A percentile compares a stretch with the other conserved stretches of the same genome.
phyloP scores from a whole-genome alignment of 805 yeast species.

The Saccharomycopsis babjevae region DNA sequence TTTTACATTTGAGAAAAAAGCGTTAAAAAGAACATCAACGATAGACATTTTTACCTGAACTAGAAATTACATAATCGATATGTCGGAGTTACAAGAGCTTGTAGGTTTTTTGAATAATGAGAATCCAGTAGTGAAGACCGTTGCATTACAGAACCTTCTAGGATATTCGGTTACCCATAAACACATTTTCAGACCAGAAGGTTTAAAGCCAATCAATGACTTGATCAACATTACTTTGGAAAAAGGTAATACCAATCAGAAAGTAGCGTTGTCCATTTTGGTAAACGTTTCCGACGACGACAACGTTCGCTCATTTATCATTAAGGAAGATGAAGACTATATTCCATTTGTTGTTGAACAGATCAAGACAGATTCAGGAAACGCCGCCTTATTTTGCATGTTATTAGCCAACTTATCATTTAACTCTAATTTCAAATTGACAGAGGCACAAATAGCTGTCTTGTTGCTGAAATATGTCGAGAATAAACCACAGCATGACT shows the following conservation, averaged over 20 bases:
- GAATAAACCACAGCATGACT: conserved; percentile 66
- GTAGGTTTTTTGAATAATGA: conserved; percentile 20
- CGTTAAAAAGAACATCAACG: neutral
- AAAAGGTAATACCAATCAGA: conserved; percentile 24
- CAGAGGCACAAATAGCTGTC: conserved; percentile 57
- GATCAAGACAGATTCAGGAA: conserved; percentile 46
- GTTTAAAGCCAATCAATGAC: conserved; percentile 15
- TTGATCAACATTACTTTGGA: conserved; percentile 11
- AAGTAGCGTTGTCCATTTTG: conserved; percentile 52
- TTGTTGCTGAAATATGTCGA: conserved; percentile 83
- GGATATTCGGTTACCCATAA: conserved; percentile 18
- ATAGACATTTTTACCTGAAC: neutral
- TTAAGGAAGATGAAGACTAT: conserved; percentile 48
- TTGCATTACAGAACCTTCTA: conserved; percentile 17
- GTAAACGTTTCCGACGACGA: conserved; percentile 73
- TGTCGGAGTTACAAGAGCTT: conserved; percentile 11
- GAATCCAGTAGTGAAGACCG: conserved; percentile 15
- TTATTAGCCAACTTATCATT: conserved; percentile 79
- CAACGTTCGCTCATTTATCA: conserved; percentile 52
- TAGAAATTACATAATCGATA: neutral
- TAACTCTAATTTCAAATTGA: conserved; percentile 27
- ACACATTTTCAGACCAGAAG: conserved; percentile 13
- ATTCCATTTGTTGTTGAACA: conserved; percentile 37
- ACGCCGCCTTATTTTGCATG: conserved; percentile 77
- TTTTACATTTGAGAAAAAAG: neutral